These are phyloP conservation scores for Mucor sp. DNA, from an alignment of 371 early-diverging fungal species.

Conservation along the genomic window DNA sequence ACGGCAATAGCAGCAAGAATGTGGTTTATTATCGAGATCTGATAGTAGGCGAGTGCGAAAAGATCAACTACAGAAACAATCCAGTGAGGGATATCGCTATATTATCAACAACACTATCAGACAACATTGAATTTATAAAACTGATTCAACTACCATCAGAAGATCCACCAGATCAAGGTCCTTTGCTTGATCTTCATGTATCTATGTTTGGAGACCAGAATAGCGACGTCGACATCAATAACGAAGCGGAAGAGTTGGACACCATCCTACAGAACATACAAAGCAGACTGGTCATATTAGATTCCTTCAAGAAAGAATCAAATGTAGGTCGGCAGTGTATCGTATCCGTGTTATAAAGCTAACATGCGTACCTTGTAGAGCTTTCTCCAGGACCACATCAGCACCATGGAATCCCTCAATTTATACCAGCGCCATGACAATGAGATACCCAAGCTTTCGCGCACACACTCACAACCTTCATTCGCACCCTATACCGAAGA, in stretches of 20 bases:
- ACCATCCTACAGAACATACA: slow-evolving; percentile 3
- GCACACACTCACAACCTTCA: slow-evolving; percentile 3
- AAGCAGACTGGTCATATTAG: slow-evolving; percentile 5
- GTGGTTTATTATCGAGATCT: not conserved
- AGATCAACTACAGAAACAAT: slow-evolving; percentile 1
- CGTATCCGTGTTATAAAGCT: not conserved
- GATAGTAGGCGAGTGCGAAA: not conserved
- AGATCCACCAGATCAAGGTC: slow-evolving; percentile 10
- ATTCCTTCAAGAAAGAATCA: slow-evolving; percentile 2
- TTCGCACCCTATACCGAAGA: not conserved
- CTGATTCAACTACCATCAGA: slow-evolving; percentile 9
- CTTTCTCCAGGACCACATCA: slow-evolving; percentile 20
- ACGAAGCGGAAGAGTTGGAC: slow-evolving; percentile 4
- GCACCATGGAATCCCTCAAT: slow-evolving; percentile 6
- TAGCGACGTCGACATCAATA: slow-evolving; percentile 11
- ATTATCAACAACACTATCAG: not conserved
- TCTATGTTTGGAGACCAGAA: slow-evolving; percentile 28
- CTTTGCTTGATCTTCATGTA: slow-evolving; percentile 40
- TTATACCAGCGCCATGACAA: not conserved
- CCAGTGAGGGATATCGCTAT: slow-evolving; percentile 16
- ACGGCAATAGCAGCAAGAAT: not conserved
- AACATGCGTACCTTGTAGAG: not conserved
- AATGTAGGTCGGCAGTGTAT: not conserved
- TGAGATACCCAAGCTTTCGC: not conserved
- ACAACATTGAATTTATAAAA: slow-evolving; percentile 23